Evolutionary conservation across 345 rosid genomes (phyloP), one percentile per base, ranked within the genome.

Genomic region (Pelargonium nanum): DNA sequence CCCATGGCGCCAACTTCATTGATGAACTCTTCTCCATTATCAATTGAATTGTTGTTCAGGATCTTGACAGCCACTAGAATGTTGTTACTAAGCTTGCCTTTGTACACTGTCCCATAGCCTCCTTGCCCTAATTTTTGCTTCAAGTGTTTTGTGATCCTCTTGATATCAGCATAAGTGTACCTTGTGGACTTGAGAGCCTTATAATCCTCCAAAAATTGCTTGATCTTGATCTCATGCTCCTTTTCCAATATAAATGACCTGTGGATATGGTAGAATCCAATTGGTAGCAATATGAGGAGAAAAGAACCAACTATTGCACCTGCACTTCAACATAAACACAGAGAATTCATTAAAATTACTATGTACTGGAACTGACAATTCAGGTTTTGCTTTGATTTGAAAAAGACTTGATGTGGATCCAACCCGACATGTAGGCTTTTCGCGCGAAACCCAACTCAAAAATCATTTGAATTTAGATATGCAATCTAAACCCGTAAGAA

Each of bases 31-130:
- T 67, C 68, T 23, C 67, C 71, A 9, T 66, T 53, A 0, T 61
- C 70, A 1, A 10, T 56, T 2, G 64, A 57, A 19, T 59, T 66
- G 40, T 66, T 22, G 5, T 8, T 30, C 10, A 62, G 68, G n/a
- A 70, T 58, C 62, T 74, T 74, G 22, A 69, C 71, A 4, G 74
- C 74, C n/a, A 74, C 71, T 0, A 20, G n/a, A 6, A 66, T 56
- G 34, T 66, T 74, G 54, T 60, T 53, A 1, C 58, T 53, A 28
- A 69, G 63, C 53, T 59, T 55, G 53, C 77, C 77, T 30, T 65
- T 65, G 25, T 32, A 69, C 10, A 74, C 77, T 0, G 55, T 69
- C 23, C 74, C 74, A 26, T 62, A 74, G 7, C 60, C 77, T 12
- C 77, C 77, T 59, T 70, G 22, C 2, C 77, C 74, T 24, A 74